These are phyloP conservation scores for Talaromyces borbonicus DNA, from an alignment of 495 filamentous ascomycete genomes.

Conservation along the genomic window DNA sequence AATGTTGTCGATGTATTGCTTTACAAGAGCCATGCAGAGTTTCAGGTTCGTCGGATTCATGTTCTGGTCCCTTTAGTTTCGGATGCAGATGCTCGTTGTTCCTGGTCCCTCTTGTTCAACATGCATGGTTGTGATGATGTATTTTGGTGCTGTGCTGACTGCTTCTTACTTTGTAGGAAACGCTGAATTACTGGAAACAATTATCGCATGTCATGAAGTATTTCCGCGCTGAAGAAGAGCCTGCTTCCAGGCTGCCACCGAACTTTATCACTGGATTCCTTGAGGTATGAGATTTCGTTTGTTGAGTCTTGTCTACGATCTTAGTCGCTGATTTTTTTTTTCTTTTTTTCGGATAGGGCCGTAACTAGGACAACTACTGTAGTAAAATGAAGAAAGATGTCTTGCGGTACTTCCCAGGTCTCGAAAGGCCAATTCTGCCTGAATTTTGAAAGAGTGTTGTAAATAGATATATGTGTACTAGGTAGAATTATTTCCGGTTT, in stretches of 20 bases:
- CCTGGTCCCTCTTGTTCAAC: too few relatives aligned
- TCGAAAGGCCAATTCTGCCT: background rate
- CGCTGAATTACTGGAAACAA: conserved; percentile 98
- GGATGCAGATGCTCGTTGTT: too few relatives aligned
- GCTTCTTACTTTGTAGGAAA: conserved; percentile 52
- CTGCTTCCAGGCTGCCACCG: conserved; percentile 62
- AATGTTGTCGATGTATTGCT: conserved; percentile 80
- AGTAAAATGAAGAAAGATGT: background rate
- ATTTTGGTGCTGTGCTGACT: background rate
- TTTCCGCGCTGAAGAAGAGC: conserved; percentile 84
- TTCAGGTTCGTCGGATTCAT: conserved; percentile 63
- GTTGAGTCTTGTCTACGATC: background rate
- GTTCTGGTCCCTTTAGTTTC: too few relatives aligned
- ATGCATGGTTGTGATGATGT: too few relatives aligned
- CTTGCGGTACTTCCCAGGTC: background rate
- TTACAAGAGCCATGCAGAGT: conserved; percentile 80
- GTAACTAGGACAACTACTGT: conserved; percentile 25
- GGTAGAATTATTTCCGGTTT: too few relatives aligned
- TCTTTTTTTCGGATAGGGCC: too few relatives aligned
- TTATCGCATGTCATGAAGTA: conserved; percentile 93
- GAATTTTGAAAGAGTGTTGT: background rate
- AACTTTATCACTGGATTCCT: conserved; percentile 91
- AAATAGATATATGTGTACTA: conserved; percentile 1
- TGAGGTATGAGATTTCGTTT: conserved; percentile 53
- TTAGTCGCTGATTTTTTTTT: background rate